Conservation (phyloP, 805 yeast genomes). For the Candida coleopterorum region DNA sequence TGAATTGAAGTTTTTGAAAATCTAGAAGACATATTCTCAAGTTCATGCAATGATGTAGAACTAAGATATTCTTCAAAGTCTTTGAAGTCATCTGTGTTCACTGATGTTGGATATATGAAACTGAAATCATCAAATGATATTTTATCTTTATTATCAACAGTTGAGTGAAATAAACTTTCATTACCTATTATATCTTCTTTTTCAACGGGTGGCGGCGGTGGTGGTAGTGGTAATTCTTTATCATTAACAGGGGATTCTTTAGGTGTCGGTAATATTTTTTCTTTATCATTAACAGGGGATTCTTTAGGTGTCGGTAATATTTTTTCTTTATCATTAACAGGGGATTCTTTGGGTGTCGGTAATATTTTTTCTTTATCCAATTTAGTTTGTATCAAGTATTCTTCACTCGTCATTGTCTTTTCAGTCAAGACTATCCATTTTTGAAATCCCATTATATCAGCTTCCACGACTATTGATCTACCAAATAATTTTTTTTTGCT, state of each 20-base stretch:
- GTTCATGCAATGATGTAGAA: background rate
- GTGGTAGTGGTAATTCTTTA: conserved; percentile 3
- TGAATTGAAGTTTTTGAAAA: conserved; percentile 2
- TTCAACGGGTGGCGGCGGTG: conserved; percentile 1
- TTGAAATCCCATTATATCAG: conserved; percentile 70
- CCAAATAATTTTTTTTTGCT: conserved; percentile 69
- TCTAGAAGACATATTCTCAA: conserved; percentile 1
- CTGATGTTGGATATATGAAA: conserved; percentile 7
- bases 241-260: background rate
- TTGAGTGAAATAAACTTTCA: too few relatives aligned
- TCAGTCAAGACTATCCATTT: conserved; percentile 80
- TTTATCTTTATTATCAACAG: too few relatives aligned
- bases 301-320: background rate
- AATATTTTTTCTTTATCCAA: background rate
- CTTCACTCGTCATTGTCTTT: conserved; percentile 42
- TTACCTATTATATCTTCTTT: background rate
- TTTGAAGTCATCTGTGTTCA: background rate
- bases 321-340: background rate
- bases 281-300: background rate
- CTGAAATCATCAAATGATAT: conserved; percentile 7
- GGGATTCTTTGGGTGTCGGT: background rate
- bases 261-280: background rate
- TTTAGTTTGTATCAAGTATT: conserved; percentile 16
- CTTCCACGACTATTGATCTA: conserved; percentile 75
- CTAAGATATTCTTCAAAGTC: conserved; percentile 1